Evolutionary conservation across 139 green algal species (phyloP), one percentile per base, ranked within the genome.

Genomic region (Tetradesmus obliquus): DNA sequence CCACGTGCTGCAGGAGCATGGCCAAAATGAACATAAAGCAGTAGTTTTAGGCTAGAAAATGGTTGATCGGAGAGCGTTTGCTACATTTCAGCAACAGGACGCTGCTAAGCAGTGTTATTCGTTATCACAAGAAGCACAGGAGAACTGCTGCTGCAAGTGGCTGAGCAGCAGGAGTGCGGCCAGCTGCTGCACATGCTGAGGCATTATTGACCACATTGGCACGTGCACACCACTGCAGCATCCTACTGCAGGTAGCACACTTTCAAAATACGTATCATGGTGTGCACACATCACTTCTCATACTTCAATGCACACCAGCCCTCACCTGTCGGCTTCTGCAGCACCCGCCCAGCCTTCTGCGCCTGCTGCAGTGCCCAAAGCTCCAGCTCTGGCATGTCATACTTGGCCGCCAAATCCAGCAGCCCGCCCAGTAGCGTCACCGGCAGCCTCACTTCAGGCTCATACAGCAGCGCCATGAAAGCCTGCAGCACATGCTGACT

Each of bases 331-430:
- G 82, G 82, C 20, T n/a, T 51, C 13, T 79, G 12, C 24, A 88
- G 57, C 17, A 54, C 2, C 4, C 17, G 10, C 8, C 84, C 84
- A 79, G 84, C 57, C 32, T 55, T 79, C 55, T 88, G 84, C 3
- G 84, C 84, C 58, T 88, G 57, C 84, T 88, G 84, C 84, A 79
- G 84, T 15, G 72, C 84, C 84, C 84, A 88, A 22, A 79, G 84
- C 84, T 88, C 20, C 84, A 88, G 17, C 57, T 79, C 84, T 13
- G 84, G 84, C 84, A 88, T 88, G 10, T 88, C 84, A 58, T 79
- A 88, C 24, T 79, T 79, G 2, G 72, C n/a, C 9, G 84, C 84
- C 57, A 88, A 12, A 55, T 88, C 57, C 57, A 88, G 84, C 57
- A 88, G 57, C 17, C 84, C 84, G 24, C 55, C 13, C 24, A 88